These are phyloP conservation scores for Dendrobium officinale DNA, from an alignment of 106 monocot species.

Conservation along the genomic window DNA sequence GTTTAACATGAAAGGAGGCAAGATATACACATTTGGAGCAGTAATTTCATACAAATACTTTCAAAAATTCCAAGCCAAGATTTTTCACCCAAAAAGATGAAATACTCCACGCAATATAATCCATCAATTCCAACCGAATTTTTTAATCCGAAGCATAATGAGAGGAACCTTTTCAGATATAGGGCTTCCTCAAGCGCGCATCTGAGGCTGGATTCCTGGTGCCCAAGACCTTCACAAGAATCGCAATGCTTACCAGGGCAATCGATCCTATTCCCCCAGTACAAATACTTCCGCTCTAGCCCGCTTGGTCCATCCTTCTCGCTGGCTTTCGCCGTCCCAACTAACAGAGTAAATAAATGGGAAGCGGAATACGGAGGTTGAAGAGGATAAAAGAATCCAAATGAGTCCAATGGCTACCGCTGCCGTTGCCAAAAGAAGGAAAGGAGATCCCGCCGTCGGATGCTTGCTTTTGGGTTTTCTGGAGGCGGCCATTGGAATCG, in stretches of 20 bases:
- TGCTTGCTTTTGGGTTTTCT: slow-evolving; percentile 24
- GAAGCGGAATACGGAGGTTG: slow-evolving; percentile 12
- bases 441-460: slow-evolving; percentile 27
- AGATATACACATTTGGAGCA: background rate
- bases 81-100: too few relatives aligned
- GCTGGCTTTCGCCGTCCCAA: background rate
- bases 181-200: slow-evolving; percentile 95
- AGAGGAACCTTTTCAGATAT: slow-evolving; percentile 54
- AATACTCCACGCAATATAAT: background rate
- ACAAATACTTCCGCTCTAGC: slow-evolving; percentile 58
- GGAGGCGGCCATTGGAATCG: slow-evolving; percentile 37
- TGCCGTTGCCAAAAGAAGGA: slow-evolving; percentile 14
- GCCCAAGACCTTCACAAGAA: slow-evolving; percentile 84
- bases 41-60: background rate
- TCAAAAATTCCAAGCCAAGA: background rate
- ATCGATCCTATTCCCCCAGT: slow-evolving; percentile 82
- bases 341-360: background rate
- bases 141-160: background rate
- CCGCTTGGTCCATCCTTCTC: slow-evolving; percentile 10
- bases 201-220: slow-evolving; percentile 93
- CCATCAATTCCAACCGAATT: background rate
- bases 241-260: slow-evolving; percentile 96
- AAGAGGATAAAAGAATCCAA: slow-evolving; percentile 21
- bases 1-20: background rate
- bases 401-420: slow-evolving; percentile 23